Base-by-base conservation (phyloP, 2,329 filamentous ascomycete species). In the Lanzia echinophila region DNA sequence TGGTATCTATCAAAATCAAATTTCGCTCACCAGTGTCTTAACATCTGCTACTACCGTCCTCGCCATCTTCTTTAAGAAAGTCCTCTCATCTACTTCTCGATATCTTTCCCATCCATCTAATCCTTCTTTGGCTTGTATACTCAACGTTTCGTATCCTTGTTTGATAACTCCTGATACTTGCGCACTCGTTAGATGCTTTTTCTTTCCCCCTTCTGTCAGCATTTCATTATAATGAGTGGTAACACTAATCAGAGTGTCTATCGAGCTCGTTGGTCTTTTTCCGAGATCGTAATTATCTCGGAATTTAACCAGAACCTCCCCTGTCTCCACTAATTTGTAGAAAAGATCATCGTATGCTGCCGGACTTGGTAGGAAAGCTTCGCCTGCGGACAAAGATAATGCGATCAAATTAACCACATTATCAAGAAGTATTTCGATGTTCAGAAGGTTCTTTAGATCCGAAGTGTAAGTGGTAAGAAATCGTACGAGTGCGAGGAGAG, bases 281-380 rank as follows among this genome's bases (percentile, higher is more conserved):
- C 72, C 73, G 15, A 86, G 71, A 4, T 74, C 72, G 69, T 94
- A 97, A 10, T 81, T 85, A 58, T 90, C 83, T 39, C 89, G 83
- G 72, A 97, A 96, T 66, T 88, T 90, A 32, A 79, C 74, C 20
- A 97, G 78, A 12, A 89, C 79, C 47, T 95, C 89, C 11, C 91
- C 90, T 2, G 86, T 88, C 71, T 99, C 94, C 24, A 97, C 90
- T 2, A 97, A 81, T 72, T 99, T 99, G 80, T 99, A 99, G 73
- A 99, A 97, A 0, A 99, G 77, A 66, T 99, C 94, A 64, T 99
- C 94, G 70, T 97, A 97, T 1, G 89, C 85, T 17, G 87, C 81
- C 0, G 90, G 85, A 31, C 88, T 88, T 0, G 92, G 94, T 7
- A 99, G 78, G 71, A 99, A 97, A 2, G 87, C 84, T 68, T 97